Base-by-base conservation (phyloP, 805 yeast species). In the Limtongia smithiae region DNA sequence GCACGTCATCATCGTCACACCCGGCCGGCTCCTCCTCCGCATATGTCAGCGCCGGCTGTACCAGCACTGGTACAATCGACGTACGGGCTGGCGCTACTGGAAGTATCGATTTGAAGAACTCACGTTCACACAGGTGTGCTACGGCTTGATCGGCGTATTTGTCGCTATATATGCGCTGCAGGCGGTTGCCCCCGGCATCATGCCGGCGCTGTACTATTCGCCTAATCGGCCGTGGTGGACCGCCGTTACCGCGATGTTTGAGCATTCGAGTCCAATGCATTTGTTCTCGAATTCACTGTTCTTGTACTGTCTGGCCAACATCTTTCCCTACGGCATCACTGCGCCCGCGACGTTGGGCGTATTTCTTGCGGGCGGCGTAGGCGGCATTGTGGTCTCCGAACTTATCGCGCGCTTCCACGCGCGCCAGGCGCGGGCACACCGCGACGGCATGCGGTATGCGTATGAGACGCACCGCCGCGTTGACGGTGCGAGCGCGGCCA, bases 21-120 rank as follows among this genome's bases (percentile, higher is more conserved):
- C n/a, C n/a, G n/a, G n/a, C n/a, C n/a, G n/a, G n/a, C n/a, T n/a
- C n/a, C n/a, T n/a, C n/a, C n/a, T n/a, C n/a, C n/a, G n/a, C n/a
- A 15, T 18, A 6, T 7, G 21, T 8, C 46, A 34, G 46, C 14
- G 21, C 18, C 39, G 54, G 12, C 33, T 36, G 15, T 50, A 50
- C 27, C 50, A 46, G 31, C 55, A 50, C 36, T 50, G 55, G 55
- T 50, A 42, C 27, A 22, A 50, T 27, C 40, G 37, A 17, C 33
- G 41, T 3, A 18, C 38, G 5, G 30, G 44, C 7, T 50, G 44
- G 45, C 21, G 8, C n/a, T 35, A 46, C 22, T 37, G 22, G 33
- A 28, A 24, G 25, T 46, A 46, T 20, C 41, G 41, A 24, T 41
- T 41, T 22, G 36, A 36, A 24, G 14, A 22, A 17, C 49, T 51